Base-by-base conservation (phyloP, 345 rosid species). In the Bruguiera gymnorhiza region DNA sequence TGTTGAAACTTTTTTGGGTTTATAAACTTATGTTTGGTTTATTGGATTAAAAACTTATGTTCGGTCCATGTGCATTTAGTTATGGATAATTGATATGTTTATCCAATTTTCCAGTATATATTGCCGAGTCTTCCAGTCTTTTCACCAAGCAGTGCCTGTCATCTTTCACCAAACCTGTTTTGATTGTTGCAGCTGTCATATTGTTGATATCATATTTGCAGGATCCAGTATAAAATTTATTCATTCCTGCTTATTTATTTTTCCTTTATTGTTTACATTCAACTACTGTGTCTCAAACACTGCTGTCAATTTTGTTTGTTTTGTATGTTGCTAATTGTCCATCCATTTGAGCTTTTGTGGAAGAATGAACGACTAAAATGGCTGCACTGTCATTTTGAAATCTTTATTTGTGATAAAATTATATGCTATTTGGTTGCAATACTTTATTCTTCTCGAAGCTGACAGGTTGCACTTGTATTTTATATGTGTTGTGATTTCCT, bases 141-240 rank as follows among this genome's bases (percentile, higher is more conserved):
- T 89, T 80, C 89, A 87, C 79, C 97, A 87, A 79, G 88, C 89
- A 48, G 69, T 89, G 79, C 80, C 37, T 89, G 72, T 94, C 96
- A 74, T 76, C 92, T 63, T 80, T 86, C 64, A 76, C 84, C 34
- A 88, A 89, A 81, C 88, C 88, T 60, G 72, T 85, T 78, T 84
- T 96, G 75, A 89, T 89, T 76, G 85, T 83, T 81, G 81, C 88
- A 34, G 93, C 97, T 71, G 80, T 80, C 75, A 70, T 87, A 59
- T 94, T 97, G 62, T 82, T 94, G 88, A 80, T 85, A 66, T 91
- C 97, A 55, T 92, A 82, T 75, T 78, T 75, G 66, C 83, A 73
- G 54, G 78, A 85, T 84, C 78, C 85, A 65, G 97, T 94, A 89
- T 72, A 84, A 37, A 72, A 60, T 73, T 78, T 51, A 69, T 67